A percentile compares a stretch with the other conserved stretches of the same genome.
Evolutionary conservation across 495 filamentous ascomycete genomes (phyloP).

Genomic region (Saxispiralis lemnorum): DNA sequence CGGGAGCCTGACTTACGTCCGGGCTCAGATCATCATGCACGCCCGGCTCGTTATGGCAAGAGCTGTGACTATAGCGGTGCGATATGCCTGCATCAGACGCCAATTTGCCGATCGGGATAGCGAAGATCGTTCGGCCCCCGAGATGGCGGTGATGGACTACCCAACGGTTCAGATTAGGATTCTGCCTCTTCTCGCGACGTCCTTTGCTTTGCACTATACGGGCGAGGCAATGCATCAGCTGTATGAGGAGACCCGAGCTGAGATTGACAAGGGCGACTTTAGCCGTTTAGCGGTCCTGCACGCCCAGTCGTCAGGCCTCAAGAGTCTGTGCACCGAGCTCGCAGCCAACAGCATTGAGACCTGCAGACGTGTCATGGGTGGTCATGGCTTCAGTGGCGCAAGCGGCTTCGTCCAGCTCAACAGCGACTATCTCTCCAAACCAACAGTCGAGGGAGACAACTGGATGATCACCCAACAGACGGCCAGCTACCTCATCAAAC

Average conservation of each 20-base stretch:
- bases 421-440: slow-evolving; percentile 32
- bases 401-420: slow-evolving; percentile 32
- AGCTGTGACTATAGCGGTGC: slow-evolving; percentile 31
- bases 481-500: slow-evolving; percentile 32
- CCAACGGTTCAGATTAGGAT: slow-evolving; percentile 33
- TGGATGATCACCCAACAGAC: slow-evolving; percentile 38
- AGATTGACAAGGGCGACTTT: slow-evolving; percentile 29
- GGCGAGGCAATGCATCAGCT: slow-evolving; percentile 28
- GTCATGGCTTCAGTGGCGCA: slow-evolving; percentile 33
- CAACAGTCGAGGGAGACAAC: slow-evolving; percentile 36
- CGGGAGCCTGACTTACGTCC: slow-evolving; percentile 30
- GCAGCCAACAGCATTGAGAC: slow-evolving; percentile 35
- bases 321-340: slow-evolving; percentile 32
- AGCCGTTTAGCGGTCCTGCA: slow-evolving; percentile 30
- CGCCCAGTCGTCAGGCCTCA: slow-evolving; percentile 31
- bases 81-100: slow-evolving; percentile 28
- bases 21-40: slow-evolving; percentile 32
- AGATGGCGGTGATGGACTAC: slow-evolving; percentile 32
- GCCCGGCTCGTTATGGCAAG: slow-evolving; percentile 30
- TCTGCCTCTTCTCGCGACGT: slow-evolving; percentile 31
- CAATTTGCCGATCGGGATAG: slow-evolving; percentile 33
- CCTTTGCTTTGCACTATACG: slow-evolving; percentile 34
- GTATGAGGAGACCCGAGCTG: slow-evolving; percentile 24
- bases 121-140: slow-evolving; percentile 18
- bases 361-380: slow-evolving; percentile 32